Base-by-base conservation (phyloP, 1,139 yeast genomes). In the Suhomyces panamericanus region DNA sequence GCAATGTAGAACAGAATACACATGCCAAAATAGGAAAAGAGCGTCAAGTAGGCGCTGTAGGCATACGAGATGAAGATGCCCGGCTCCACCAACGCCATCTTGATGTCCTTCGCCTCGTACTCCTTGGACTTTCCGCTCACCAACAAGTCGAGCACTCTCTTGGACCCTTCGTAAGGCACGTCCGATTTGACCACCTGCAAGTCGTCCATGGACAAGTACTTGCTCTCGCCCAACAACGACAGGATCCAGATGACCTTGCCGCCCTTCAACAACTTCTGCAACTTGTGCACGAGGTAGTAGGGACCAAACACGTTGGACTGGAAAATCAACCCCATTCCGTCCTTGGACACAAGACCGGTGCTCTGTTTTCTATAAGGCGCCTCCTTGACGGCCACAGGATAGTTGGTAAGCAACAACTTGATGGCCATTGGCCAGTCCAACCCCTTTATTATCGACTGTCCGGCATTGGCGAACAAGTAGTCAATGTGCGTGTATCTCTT, bases 271-370 rank as follows among this genome's bases (percentile, higher is more conserved):
- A 83, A 63, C 10, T 80, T 81, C 39, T 68, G 61, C 31, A 87
- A 67, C 53, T 75, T 83, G 54, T 84, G 87, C 35, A 87, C 69
- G 43, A 93, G 70, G 63, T 84, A 93, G 69, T 87, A 91, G 1
- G 98, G 99, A 0, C 96, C 96, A 66, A 95, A 87, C 12, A 91
- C 96, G 60, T 93, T 93, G 6, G 96, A 96, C 66, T 93, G 96
- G 67, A 93, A 95, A 6, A 90, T 91, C 31, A 87, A 68, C 1
- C 99, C 98, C 73, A 93, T 57, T 0, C 81, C 90, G 56, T 81
- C 89, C n/a, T 57, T 62, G 1, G 96, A 79, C 55, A 76, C 80
- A 26, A 83, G 81, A 2, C 97, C 96, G 3, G 78, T 73, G 47
- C 77, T 73, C 67, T 93, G 98, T 28, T 85, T 75, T 63, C 93